phyloP scores from a whole-genome alignment of 2,329 filamentous ascomycete species.

The Fusarium sterilihyphosum region DNA sequence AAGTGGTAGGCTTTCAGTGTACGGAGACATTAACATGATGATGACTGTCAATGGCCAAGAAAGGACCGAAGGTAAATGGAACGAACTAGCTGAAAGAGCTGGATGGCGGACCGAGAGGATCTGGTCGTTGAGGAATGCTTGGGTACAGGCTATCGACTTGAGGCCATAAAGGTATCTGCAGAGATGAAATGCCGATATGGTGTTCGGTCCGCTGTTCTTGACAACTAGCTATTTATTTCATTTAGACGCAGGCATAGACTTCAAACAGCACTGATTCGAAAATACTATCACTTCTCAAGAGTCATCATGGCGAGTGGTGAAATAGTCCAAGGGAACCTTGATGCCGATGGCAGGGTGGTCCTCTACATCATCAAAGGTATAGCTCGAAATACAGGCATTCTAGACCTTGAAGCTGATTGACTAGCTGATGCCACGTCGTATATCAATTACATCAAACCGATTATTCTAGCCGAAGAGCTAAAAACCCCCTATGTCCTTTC shows the following conservation, averaged over 20 bases:
- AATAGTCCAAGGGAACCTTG: neutral
- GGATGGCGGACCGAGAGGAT: neutral
- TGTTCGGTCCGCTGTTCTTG: neutral
- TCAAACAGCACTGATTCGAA: neutral
- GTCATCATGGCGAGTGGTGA: neutral
- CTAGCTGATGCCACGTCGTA: neutral
- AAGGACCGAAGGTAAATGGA: neutral
- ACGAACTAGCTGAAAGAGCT: neutral
- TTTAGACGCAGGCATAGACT: neutral
- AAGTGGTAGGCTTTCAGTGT: neutral
- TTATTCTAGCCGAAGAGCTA: neutral
- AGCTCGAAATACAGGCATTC: neutral
- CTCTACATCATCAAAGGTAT: neutral
- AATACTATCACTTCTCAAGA: neutral
- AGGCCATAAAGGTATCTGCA: neutral
- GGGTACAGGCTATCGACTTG: neutral
- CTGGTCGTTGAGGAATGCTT: neutral
- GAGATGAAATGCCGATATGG: neutral
- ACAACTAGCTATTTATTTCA: neutral
- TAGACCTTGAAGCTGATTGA: neutral
- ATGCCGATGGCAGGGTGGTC: neutral
- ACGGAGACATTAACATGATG: neutral
- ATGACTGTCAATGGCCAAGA: neutral
- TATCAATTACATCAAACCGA: neutral
- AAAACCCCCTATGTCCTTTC: neutral